Evolutionary conservation across 257 asterid genomes (phyloP).

Genomic region (Solanum ossicruentum): DNA sequence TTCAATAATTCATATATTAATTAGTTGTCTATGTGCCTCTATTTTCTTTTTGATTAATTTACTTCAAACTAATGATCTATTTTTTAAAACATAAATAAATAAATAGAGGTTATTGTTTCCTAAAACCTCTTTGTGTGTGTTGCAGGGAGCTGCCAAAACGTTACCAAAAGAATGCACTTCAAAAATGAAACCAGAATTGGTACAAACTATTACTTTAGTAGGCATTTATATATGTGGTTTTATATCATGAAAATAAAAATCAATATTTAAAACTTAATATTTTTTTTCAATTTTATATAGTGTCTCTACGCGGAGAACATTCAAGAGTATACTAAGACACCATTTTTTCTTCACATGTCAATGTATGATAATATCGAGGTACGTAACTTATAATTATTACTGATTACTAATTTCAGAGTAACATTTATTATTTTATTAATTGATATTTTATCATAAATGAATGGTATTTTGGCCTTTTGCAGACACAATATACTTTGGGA

Average conservation of each 20-base stretch:
- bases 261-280: not conserved
- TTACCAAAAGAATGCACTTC: not conserved
- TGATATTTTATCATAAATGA: not conserved
- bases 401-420: not conserved
- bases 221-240: not conserved
- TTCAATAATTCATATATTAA: not conserved
- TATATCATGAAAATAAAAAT: not conserved
- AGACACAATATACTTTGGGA: not conserved
- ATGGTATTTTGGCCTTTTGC: not conserved
- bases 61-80: not conserved
- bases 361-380: not conserved
- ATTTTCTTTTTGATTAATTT: not conserved
- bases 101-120: not conserved
- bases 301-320: not conserved
- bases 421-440: not conserved
- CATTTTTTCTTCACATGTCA: not conserved
- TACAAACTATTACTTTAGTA: not conserved
- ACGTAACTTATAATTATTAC: not conserved
- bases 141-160: not conserved
- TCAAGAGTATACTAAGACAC: not conserved
- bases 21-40: not conserved
- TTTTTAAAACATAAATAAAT: not conserved
- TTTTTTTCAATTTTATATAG: not conserved
- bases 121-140: not conserved
- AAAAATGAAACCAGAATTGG: not conserved